Evolutionary conservation across 768 basidiomycete species (phyloP), one percentile per base, ranked within the genome.

Genomic region (Coprinellus aureogranulatus): DNA sequence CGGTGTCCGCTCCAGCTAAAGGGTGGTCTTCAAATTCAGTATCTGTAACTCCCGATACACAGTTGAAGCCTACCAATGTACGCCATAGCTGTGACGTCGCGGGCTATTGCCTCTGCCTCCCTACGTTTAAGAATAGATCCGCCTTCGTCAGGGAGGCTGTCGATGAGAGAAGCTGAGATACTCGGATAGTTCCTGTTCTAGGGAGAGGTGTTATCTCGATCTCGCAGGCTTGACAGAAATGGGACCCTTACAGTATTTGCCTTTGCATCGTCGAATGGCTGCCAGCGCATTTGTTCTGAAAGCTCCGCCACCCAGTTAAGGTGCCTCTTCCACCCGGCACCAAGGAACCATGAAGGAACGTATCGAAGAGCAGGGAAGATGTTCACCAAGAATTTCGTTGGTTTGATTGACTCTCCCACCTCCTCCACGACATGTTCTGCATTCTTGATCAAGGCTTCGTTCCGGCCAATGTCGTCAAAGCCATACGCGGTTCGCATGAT

Each of bases 401-500:
- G 52, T 8, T 31, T 27, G 6, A 25, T 45, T 1, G 51, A 34
- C 31, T 56, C 59, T 14, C 37, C 37, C 2, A 55, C 16, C 11
- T 12, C 39, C 1, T 30, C n/a, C 6, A 57, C 4, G 18, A 48
- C 28, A 5, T 18, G 34, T 28, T 53, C 50, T 2, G 27, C 22
- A 12, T 41, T 18, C 4, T 56, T 30, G 14, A 76, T 59, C 44
- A 70, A 65, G 1, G 65, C 65, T 53, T 75, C 68, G 54, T 75
- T 58, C 18, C 64, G 60, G 4, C 64, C 57, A 3, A 59, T 46
- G 9, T 70, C 57, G 11, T 68, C 39, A 14, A 71, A 59, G 4
- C 74, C 74, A 54, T 75, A 75, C 1, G 64, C 64, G 16, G 67
- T 60, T 3, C 62, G 61, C 2, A 73, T 61, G 37, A 80, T 80